These are phyloP conservation scores for Chenopodium formosanum DNA, from an alignment of 148 eudicot genomes.

Conservation along the genomic window DNA sequence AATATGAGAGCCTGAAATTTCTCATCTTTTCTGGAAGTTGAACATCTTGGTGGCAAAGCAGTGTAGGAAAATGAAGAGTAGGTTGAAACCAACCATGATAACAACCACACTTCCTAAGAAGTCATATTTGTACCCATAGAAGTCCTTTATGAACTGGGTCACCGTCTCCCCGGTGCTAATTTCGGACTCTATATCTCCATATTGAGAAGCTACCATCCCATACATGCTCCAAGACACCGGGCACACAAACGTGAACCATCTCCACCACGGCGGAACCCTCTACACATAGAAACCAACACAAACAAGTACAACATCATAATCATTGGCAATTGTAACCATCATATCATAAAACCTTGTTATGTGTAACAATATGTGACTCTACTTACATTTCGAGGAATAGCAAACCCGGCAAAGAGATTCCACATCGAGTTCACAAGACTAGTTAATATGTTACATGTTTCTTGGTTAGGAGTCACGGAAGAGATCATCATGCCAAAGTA, in stretches of 20 bases:
- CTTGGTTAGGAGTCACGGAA: constrained; percentile 32
- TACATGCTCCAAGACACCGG: constrained; percentile 40
- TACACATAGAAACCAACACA: constrained; percentile 11
- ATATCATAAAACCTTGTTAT: neutral
- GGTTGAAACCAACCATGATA: constrained; percentile 21
- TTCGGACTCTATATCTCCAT: constrained; percentile 22
- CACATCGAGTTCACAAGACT: constrained; percentile 24
- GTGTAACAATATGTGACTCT: neutral
- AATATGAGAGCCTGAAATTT: neutral
- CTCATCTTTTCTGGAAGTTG: constrained; percentile 35
- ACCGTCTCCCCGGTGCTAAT: constrained; percentile 28
- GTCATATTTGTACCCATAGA: constrained; percentile 34
- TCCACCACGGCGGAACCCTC: constrained; percentile 45
- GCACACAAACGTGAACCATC: constrained; percentile 34
- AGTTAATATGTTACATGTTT: constrained; percentile 23
- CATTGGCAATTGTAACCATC: too few relatives aligned
- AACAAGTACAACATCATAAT: neutral
- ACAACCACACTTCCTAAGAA: constrained; percentile 30
- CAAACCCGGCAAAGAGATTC: constrained; percentile 42
- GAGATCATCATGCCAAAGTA: constrained; percentile 40
- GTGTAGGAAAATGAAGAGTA: constrained; percentile 26
- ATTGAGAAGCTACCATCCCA: constrained; percentile 34
- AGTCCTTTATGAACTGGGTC: constrained; percentile 19
- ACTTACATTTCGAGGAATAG: constrained; percentile 36
- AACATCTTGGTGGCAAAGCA: constrained; percentile 20